These are phyloP conservation scores for Pseudogymnoascus sp. DNA, from an alignment of 2,329 filamentous ascomycete genomes.

Conservation along the genomic window DNA sequence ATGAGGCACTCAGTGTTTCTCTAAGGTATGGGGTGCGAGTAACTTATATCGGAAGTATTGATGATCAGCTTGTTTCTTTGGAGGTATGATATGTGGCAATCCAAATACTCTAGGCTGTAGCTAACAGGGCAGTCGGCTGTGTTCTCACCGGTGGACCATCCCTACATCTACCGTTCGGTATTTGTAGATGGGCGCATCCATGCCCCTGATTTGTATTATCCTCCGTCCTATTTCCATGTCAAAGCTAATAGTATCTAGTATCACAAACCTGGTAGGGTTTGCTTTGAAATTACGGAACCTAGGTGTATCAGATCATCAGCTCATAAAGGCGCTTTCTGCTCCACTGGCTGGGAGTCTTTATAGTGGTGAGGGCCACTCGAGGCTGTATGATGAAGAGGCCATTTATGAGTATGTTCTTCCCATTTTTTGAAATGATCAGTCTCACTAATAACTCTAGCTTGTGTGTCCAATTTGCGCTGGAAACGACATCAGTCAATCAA, in stretches of 20 bases:
- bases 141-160: slow-evolving; percentile 77
- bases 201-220: slow-evolving; percentile 71
- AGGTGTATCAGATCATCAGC: slow-evolving; percentile 83
- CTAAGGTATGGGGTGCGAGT: slow-evolving; percentile 74
- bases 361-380: slow-evolving; percentile 84
- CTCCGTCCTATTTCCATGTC: neutral
- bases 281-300: slow-evolving; percentile 89
- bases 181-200: slow-evolving; percentile 92
- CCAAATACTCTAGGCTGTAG: neutral
- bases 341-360: slow-evolving; percentile 89
- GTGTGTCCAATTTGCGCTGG: slow-evolving; percentile 63
- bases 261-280: slow-evolving; percentile 88
- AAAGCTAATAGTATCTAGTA: slow-evolving; percentile 33
- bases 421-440: neutral
- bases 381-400: slow-evolving; percentile 80
- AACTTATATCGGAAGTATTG: slow-evolving; percentile 86
- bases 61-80: slow-evolving; percentile 90
- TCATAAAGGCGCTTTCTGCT: slow-evolving; percentile 81
- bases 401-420: slow-evolving; percentile 61
- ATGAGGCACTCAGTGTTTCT: slow-evolving; percentile 63
- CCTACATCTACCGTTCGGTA: slow-evolving; percentile 90
- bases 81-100: slow-evolving; percentile 58
- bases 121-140: slow-evolving; percentile 58
- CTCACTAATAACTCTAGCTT: slow-evolving; percentile 37
- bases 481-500: slow-evolving; percentile 52